Evolutionary conservation across 2,329 filamentous ascomycete species (phyloP).

Genomic region (Plenodomus biglobosus): DNA sequence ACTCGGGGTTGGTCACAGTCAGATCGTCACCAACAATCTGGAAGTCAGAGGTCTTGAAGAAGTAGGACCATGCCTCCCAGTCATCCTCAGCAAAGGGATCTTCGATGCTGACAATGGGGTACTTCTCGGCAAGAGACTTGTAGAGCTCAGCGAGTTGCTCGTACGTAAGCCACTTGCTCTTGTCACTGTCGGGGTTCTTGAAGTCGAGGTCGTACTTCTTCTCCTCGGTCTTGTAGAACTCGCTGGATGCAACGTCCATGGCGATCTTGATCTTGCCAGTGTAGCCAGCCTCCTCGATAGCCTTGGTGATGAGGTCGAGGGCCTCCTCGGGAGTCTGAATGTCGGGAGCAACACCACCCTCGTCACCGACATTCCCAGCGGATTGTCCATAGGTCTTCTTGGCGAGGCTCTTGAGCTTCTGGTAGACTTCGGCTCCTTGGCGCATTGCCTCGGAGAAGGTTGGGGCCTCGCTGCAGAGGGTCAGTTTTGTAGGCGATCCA

Average conservation of each 20-base stretch:
- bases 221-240: slow-evolving; percentile 94
- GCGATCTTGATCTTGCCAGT: slow-evolving; percentile 95
- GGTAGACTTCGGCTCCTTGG: slow-evolving; percentile 96
- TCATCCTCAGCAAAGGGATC: slow-evolving; percentile 99
- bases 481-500: slow-evolving; percentile 14
- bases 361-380: slow-evolving; percentile 97
- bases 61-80: slow-evolving; percentile 99
- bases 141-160: slow-evolving; percentile 94
- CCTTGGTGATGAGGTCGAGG: slow-evolving; percentile 89
- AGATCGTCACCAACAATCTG: slow-evolving; percentile 98
- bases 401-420: slow-evolving; percentile 91
- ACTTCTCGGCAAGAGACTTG: slow-evolving; percentile 84
- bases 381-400: slow-evolving; percentile 99
- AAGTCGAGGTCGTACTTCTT: slow-evolving; percentile 99
- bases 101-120: slow-evolving; percentile 98
- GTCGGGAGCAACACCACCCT: slow-evolving; percentile 99
- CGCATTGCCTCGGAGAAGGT: slow-evolving; percentile 95
- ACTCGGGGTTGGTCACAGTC: slow-evolving; percentile 97
- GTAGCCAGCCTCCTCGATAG: slow-evolving; percentile 95
- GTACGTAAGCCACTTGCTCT: slow-evolving; percentile 97
- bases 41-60: slow-evolving; percentile 98
- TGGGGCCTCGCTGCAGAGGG: slow-evolving; percentile 65
- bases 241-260: slow-evolving; percentile 98
- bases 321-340: slow-evolving; percentile 97
- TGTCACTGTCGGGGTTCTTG: slow-evolving; percentile 99